phyloP scores from a whole-genome alignment of 1,139 yeast genomes.

The Suhomyces coccinellae region DNA sequence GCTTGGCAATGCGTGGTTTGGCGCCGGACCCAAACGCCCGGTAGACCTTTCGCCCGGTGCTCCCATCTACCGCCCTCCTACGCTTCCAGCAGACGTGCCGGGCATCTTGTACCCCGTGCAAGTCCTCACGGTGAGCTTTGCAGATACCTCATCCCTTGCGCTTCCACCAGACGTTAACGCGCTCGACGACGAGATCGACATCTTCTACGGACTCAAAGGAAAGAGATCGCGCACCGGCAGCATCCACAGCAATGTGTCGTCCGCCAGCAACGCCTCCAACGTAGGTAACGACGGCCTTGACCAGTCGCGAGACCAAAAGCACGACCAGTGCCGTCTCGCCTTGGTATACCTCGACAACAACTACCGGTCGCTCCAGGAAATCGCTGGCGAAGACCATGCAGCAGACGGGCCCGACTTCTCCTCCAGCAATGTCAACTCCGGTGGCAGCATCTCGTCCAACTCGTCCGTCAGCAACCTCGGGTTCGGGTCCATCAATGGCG shows the following conservation, averaged over 20 bases:
- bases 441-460: slow-evolving; percentile 3
- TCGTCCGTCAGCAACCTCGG: slow-evolving; percentile 4
- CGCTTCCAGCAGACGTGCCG: slow-evolving; percentile 29
- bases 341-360: slow-evolving; percentile 29
- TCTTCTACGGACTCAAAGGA: slow-evolving; percentile 5
- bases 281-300: background rate
- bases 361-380: slow-evolving; percentile 23
- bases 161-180: background rate
- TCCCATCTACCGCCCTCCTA: slow-evolving; percentile 20
- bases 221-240: slow-evolving; percentile 8
- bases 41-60: slow-evolving; percentile 2
- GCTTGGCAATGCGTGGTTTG: slow-evolving; percentile 18
- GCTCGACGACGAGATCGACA: slow-evolving; percentile 6
- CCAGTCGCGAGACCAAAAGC: background rate
- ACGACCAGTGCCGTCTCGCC: slow-evolving; percentile 24
- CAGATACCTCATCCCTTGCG: background rate
- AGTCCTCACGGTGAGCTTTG: slow-evolving; percentile 19
- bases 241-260: slow-evolving; percentile 3
- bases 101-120: slow-evolving; percentile 34
- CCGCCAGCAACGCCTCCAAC: background rate
- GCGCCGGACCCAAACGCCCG: slow-evolving; percentile 10
- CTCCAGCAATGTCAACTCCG: slow-evolving; percentile 2
- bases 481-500: slow-evolving; percentile 4
- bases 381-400: slow-evolving; percentile 6
- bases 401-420: slow-evolving; percentile 1